Base-by-base conservation (phyloP, 2,329 filamentous ascomycete genomes). In the Pestalotiopsis sp. region DNA sequence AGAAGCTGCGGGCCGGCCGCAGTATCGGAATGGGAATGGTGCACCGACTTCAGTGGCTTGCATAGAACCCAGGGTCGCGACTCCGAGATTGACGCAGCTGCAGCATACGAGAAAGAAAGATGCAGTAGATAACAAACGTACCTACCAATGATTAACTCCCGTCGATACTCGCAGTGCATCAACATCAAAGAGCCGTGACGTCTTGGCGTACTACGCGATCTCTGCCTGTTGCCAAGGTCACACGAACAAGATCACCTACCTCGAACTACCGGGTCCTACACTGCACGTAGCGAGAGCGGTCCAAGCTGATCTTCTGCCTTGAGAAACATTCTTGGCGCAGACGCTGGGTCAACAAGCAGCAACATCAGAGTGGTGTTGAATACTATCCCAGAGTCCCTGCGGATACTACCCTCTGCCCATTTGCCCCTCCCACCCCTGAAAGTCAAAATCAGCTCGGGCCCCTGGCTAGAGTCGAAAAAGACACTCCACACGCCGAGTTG, bases 381-480 rank as follows among this genome's bases (percentile, higher is more conserved):
- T 52, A 52, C 20, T 4, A n/a, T 20, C 17, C 14, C 17, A 3
- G 17, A 45, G 20, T 52, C 17, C 45, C 45, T 52, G 45, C 45
- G 45, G 20, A 52, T 52, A 52, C 45, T 52, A 52, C 45, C 45
- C 17, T n/a, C 45, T n/a, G 20, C 36, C 59, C 27, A 39, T 62
- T 39, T 39, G 27, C 59, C 59, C 59, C 59, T 62, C 31, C 31
- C 25, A 58, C 52, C 59, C 59, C 59, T 62, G 25, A 62, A 62
- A 62, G 59, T 62, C 31, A 38, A 62, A 62, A 20, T 39, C 59
- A 39, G 59, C 59, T 62, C 31, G n/a, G 59, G 31, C 59, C 59
- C 59, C 57, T 59, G 57, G 57, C 57, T 59, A 59, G 57, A 59
- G 45, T 52, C 25, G 23, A 59, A 39, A 39, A 25, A 36, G n/a